Evolutionary conservation across 768 basidiomycete species (phyloP), one percentile per base, ranked within the genome.

Genomic region (Leccinum variicolor): DNA sequence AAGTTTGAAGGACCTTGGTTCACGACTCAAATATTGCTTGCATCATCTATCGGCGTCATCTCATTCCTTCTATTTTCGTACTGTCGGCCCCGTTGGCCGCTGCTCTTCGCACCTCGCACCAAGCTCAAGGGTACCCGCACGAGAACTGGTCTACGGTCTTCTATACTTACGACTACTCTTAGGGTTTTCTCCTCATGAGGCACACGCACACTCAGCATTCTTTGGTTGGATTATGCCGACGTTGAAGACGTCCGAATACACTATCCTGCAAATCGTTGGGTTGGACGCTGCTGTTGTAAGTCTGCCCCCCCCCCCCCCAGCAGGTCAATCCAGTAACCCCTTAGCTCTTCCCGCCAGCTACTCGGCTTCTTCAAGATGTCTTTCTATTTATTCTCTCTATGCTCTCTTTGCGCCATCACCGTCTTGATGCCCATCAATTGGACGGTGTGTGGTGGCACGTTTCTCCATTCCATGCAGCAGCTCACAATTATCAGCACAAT

Each of bases 211-310:
- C 64, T 80, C 84, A 58, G 85, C 89, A 0, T 91, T 97, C 76
- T 94, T 97, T 74, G 94, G 94, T 25, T 99, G 97, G 96, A 90
- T 99, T 53, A 74, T 96, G 63, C 96, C 96, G 1, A 98, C 96
- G 0, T 81, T 98, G 45, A 77, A 82, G 57, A 94, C 89, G 0
- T 94, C 92, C 47, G 96, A 99, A 69, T 94, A 92, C 59, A 90
- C 93, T 0, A 85, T 99, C 3, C 79, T 99, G 3, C 94, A 98
- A 72, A 96, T 97, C 51, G 96, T 99, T 13, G 96, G 96, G 0
- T 76, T 99, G 43, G 96, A 99, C 72, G 96, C 96, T 43, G 95
- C 94, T 2, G 97, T 98, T 65, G 93, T 94, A 68, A 66, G 92
- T 79, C 59, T 46, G 10, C 31, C 31, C 17, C n/a, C n/a, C n/a